These are phyloP conservation scores for Blastobotrys parvus DNA, from an alignment of 805 yeast genomes.

Conservation along the genomic window DNA sequence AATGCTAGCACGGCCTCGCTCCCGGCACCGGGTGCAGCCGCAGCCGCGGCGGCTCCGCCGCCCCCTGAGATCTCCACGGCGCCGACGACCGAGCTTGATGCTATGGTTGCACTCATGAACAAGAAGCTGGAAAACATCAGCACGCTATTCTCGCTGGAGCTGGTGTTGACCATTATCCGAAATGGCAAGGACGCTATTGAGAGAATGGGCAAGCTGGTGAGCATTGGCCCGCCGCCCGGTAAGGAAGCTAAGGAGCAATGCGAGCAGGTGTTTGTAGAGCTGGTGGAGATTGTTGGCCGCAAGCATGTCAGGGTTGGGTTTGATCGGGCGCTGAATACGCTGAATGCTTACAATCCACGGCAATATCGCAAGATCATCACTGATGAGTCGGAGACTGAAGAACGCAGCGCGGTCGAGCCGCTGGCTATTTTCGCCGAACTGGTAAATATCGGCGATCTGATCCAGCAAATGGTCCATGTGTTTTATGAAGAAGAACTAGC, in stretches of 20 bases:
- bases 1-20: neutral
- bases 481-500: conserved; percentile 81
- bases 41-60: neutral
- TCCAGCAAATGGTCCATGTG: conserved; percentile 84
- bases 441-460: conserved; percentile 86
- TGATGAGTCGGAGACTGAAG: conserved; percentile 13
- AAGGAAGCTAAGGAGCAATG: conserved; percentile 37
- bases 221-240: conserved; percentile 25
- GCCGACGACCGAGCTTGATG: conserved; percentile 61
- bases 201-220: conserved; percentile 42
- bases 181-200: conserved; percentile 58
- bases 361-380: conserved; percentile 25
- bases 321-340: conserved; percentile 62
- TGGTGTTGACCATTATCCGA: conserved; percentile 63
- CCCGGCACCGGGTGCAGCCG: conserved; percentile 6
- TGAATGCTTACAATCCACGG: conserved; percentile 63
- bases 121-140: conserved; percentile 70
- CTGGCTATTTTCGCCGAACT: conserved; percentile 79
- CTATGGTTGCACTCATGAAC: conserved; percentile 67
- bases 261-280: conserved; percentile 59
- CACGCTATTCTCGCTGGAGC: conserved; percentile 69
- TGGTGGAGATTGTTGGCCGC: conserved; percentile 53
- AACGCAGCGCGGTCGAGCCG: conserved; percentile 54
- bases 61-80: neutral
- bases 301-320: conserved; percentile 83